A percentile compares a stretch with the other conserved stretches of the same genome.
Evolutionary conservation across 2,329 filamentous ascomycete genomes (phyloP).

Genomic region (Phoma sp.): DNA sequence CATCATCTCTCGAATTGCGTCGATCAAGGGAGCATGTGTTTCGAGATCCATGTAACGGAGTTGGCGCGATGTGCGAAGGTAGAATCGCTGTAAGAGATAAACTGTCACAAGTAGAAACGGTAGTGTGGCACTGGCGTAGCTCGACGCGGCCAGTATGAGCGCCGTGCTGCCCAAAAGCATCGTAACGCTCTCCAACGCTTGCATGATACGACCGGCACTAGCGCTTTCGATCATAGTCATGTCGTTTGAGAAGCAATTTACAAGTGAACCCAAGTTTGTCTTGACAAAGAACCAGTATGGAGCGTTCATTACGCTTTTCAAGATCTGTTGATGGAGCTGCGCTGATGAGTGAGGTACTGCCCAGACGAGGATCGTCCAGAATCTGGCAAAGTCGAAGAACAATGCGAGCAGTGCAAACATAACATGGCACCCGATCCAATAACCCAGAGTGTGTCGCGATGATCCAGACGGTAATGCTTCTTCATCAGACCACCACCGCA

Average conservation of each 20-base stretch:
- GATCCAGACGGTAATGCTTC: background rate
- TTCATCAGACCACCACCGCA: background rate
- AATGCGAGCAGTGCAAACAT: background rate
- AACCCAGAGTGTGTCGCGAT: background rate
- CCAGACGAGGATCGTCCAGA: background rate
- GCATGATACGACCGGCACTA: background rate
- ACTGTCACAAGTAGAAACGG: background rate
- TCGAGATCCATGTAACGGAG: background rate
- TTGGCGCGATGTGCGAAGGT: background rate
- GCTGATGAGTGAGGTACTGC: background rate
- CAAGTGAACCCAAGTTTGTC: background rate
- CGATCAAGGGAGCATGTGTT: background rate
- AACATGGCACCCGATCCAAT: background rate
- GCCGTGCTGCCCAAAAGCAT: background rate
- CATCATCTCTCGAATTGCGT: background rate
- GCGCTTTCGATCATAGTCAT: background rate
- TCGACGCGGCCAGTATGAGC: background rate
- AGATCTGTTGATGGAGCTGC: background rate
- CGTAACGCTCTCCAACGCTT: background rate
- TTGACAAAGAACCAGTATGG: conserved; percentile 1
- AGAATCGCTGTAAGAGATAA: background rate
- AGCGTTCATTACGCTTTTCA: background rate
- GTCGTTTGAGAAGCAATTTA: background rate
- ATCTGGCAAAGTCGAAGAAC: background rate
- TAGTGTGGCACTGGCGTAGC: background rate